These are phyloP conservation scores for Westerdykella aurantiaca DNA, from an alignment of 2,329 filamentous ascomycete genomes.

Conservation along the genomic window DNA sequence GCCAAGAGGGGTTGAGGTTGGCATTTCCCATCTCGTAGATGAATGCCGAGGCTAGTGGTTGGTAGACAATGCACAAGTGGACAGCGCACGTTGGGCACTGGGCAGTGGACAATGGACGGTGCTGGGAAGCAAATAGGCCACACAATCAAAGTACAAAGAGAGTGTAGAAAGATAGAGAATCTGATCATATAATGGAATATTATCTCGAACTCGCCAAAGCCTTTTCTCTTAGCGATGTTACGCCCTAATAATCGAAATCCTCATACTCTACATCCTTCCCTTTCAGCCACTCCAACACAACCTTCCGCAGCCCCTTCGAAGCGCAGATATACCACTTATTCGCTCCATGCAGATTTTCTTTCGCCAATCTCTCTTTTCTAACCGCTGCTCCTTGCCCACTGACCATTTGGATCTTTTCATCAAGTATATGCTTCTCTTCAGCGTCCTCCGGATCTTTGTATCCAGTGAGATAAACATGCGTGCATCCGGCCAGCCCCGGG, in stretches of 20 bases:
- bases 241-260: slow-evolving; percentile 43
- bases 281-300: slow-evolving; percentile 45
- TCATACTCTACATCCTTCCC: slow-evolving; percentile 46
- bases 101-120: no score
- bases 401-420: slow-evolving; percentile 25
- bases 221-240: not conserved
- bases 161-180: no score
- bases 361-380: slow-evolving; percentile 43
- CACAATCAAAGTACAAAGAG: no score
- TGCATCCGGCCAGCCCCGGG: slow-evolving; percentile 47
- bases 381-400: slow-evolving; percentile 36
- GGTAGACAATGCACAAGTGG: no score
- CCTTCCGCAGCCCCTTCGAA: slow-evolving; percentile 45
- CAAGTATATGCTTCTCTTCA: slow-evolving; percentile 22
- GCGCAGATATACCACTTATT: slow-evolving; percentile 57
- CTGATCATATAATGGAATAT: no score
- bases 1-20: no score
- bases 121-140: no score
- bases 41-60: no score
- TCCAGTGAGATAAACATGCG: slow-evolving; percentile 62
- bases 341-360: slow-evolving; percentile 38
- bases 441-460: slow-evolving; percentile 9
- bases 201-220: no score
- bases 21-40: no score
- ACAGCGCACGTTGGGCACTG: no score